Evolutionary conservation across 441 rosid species (phyloP), one percentile per base, ranked within the genome.

Genomic region (Bocquillonia castaneifolia): DNA sequence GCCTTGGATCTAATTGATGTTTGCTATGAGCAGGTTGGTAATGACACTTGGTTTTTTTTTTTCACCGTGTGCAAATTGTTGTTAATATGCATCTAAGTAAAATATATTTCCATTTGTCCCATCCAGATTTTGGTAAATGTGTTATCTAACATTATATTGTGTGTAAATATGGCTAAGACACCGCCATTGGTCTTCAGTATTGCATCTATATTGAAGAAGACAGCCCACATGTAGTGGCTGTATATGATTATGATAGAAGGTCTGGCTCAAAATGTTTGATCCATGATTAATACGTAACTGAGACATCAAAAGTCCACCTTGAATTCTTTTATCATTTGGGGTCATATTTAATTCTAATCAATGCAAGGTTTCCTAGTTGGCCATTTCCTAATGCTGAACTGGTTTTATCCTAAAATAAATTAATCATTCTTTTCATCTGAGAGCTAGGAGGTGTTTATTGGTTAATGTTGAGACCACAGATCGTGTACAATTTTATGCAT

Each of bases 1-100:
- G 98, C 97, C 48, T 71, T 91, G 55, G 88, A 93, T 78, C 72
- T 93, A 50, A 81, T 83, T 26, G 93, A 88, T 72, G 83, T 85
- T 77, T 72, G 78, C 80, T 89, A 86, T 61, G 97, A 93, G 78
- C 90, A 91, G 91, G 97, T 91, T 69, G 67, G 73, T 44, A 10
- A 25, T 56, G 32, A 50, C 45, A 36, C 40, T 42, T 42, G 15
- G 7, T 42, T 6, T 42, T 6, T 44, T 26, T 55, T n/a, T 44
- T 1, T 48, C 13, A 12, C 17, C 25, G 9, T 5, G 5, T 7
- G 34, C 6, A 29, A 56, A 56, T 26, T 31, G 25, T 63, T 31
- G 1, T 61, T 9, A 60, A 20, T 0, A 32, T 0, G 25, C 32
- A 25, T 52, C 17, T 17, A 61, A 20, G 23, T 8, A 26, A 14